These are phyloP conservation scores for Saccharomycopsis synnaedendra DNA, from an alignment of 805 yeast species.

Conservation along the genomic window DNA sequence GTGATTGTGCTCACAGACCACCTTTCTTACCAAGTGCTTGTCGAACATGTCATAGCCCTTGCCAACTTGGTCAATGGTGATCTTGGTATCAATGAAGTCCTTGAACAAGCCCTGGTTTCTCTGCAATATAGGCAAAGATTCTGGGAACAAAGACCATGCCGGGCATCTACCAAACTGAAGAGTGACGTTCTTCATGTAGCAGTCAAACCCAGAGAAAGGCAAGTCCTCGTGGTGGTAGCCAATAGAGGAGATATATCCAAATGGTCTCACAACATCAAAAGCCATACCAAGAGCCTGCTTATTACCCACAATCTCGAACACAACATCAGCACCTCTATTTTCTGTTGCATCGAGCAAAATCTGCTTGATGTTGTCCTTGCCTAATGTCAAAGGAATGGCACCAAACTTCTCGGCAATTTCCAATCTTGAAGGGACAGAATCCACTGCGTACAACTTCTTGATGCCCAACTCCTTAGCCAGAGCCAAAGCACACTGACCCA, in stretches of 20 bases:
- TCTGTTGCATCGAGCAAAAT: conserved; percentile 28
- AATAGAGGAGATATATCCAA: conserved; percentile 45
- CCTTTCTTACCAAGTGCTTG: conserved; percentile 41
- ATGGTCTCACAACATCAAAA: conserved; percentile 42
- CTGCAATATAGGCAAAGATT: conserved; percentile 38
- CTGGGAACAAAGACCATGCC: conserved; percentile 42
- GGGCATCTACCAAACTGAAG: conserved; percentile 57
- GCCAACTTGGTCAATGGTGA: conserved; percentile 33
- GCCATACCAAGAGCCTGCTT: conserved; percentile 38
- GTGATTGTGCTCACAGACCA: conserved; percentile 28
- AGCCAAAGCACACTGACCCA: conserved; percentile 41
- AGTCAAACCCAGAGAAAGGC: conserved; percentile 46
- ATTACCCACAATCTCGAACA: conserved; percentile 50
- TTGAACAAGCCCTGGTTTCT: conserved; percentile 32
- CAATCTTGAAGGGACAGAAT: conserved; percentile 36
- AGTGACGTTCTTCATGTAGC: conserved; percentile 44
- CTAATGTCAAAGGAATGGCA: conserved; percentile 36
- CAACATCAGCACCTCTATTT: conserved; percentile 47
- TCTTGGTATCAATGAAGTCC: conserved; percentile 39
- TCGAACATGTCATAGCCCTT: conserved; percentile 42
- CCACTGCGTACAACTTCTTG: conserved; percentile 34
- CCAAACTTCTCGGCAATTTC: conserved; percentile 35
- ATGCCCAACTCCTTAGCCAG: conserved; percentile 35
- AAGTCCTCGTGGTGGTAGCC: conserved; percentile 51
- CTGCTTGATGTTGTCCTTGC: conserved; percentile 27